Evolutionary conservation across 352 stramenopile genomes (phyloP), one percentile per base, ranked within the genome.

Genomic region (Pythium rhizo-oryzae): DNA sequence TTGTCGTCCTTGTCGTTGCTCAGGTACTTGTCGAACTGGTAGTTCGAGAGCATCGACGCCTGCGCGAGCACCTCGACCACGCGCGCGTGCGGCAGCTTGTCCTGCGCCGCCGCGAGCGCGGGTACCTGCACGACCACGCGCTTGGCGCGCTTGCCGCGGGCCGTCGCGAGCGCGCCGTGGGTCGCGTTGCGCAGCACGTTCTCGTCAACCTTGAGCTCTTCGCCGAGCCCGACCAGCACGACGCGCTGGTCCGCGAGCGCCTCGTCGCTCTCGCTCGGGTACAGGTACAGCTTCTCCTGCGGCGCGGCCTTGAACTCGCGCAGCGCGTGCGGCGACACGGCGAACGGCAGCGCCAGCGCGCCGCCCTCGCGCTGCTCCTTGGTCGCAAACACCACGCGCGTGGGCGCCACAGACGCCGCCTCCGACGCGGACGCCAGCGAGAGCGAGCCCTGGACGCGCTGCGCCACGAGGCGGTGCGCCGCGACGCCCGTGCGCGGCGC

Each of bases 1-100:
- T 89, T 64, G 5, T 77, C 72, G 65, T 90, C 73, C 65, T 79
- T 87, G 44, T 75, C 72, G 35, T 77, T 70, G 56, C 69, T 91
- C 58, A 93, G 63, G 70, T 96, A 93, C 74, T 89, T 78, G 72
- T 96, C 84, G 49, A 96, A 96, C 71, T 92, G 84, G 70, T 96
- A 96, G 74, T 94, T 96, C 49, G 85, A 94, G 33, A 96, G 74
- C 67, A 94, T 87, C 21, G 83, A 90, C 3, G 87, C 80, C 78
- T 94, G 84, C 37, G 83, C 79, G 44, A 96, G 11, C 43, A 94
- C 66, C 64, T 94, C 80, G 28, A 91, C 84, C 33, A 94, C 75
- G 24, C 80, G 85, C 19, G 30, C 28, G 5, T 72, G 57, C 16
- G 78, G 39, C 21, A 92, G 12, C 23, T 71, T 63, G 15, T 72